phyloP scores from a whole-genome alignment of 331 rosid genomes.

The Erythrophleum ivorense region DNA sequence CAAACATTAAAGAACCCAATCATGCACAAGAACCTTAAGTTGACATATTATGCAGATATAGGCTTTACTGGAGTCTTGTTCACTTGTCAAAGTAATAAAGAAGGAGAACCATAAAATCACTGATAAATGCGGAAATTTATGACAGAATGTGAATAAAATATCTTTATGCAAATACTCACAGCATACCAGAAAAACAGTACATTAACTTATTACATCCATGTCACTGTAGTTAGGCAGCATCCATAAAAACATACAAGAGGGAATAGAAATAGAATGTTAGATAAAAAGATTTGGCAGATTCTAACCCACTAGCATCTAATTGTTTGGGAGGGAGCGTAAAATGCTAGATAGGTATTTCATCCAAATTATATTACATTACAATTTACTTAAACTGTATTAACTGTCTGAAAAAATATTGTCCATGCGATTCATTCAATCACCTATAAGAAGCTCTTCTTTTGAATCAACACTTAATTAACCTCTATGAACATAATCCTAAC shows the following conservation, averaged over 20 bases:
- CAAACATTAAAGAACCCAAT: conserved; percentile 2
- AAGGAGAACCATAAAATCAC: conserved; percentile 3
- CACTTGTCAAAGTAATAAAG: conserved; percentile 3
- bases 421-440: not conserved
- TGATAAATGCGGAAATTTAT: conserved; percentile 7
- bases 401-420: not conserved
- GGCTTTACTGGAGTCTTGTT: not conserved
- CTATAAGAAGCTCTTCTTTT: conserved; percentile 17
- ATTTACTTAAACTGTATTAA: not conserved
- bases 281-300: conserved; percentile 11
- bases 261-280: not conserved
- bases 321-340: not conserved
- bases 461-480: not conserved
- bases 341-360: not conserved
- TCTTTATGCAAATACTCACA: conserved; percentile 4
- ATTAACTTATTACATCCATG: conserved; percentile 8
- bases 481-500: not conserved
- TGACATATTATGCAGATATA: conserved; percentile 11
- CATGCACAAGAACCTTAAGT: conserved; percentile 8
- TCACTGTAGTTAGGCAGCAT: conserved; percentile 5
- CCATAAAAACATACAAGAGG: not conserved
- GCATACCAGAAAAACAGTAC: conserved; percentile 1
- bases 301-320: not conserved
- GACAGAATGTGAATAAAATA: not conserved
- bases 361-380: conserved; percentile 1